These are phyloP conservation scores for Adenanthera pavonina DNA, from an alignment of 306 rosid species.

Conservation along the genomic window DNA sequence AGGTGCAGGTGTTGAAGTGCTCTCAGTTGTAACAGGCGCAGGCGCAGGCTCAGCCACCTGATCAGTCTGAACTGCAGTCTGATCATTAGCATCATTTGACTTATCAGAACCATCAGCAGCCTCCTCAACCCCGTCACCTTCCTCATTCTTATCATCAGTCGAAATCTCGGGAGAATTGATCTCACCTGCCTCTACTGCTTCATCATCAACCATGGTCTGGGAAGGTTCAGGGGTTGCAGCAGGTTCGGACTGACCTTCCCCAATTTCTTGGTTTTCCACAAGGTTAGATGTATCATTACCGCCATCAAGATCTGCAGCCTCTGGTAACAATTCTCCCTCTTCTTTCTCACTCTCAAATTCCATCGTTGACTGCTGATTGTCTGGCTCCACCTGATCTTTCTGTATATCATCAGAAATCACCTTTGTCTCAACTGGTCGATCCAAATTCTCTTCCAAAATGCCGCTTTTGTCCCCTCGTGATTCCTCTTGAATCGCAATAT, in stretches of 20 bases:
- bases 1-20: conserved; percentile 20
- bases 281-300: conserved; percentile 49
- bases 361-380: conserved; percentile 54
- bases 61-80: conserved; percentile 54
- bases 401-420: conserved; percentile 59
- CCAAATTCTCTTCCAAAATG: conserved; percentile 60
- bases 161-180: conserved; percentile 63
- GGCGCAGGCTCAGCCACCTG: conserved; percentile 57
- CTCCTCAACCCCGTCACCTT: conserved; percentile 71
- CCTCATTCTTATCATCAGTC: conserved; percentile 74
- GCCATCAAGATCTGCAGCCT: conserved; percentile 65
- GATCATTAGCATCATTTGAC: conserved; percentile 61
- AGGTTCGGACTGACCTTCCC: conserved; percentile 67
- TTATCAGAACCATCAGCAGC: conserved; percentile 76
- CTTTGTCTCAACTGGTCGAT: conserved; percentile 57
- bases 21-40: conserved; percentile 38
- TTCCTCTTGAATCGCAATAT: conserved; percentile 59
- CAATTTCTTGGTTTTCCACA: conserved; percentile 54
- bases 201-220: conserved; percentile 69
- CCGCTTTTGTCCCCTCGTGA: conserved; percentile 53
- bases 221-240: conserved; percentile 69
- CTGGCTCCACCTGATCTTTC: conserved; percentile 66
- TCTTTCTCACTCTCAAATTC: conserved; percentile 69
- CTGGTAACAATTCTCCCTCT: conserved; percentile 87
- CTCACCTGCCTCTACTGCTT: conserved; percentile 65